These are phyloP conservation scores for Puccinia polysora DNA, from an alignment of 1,284 basidiomycete species.

Conservation along the genomic window DNA sequence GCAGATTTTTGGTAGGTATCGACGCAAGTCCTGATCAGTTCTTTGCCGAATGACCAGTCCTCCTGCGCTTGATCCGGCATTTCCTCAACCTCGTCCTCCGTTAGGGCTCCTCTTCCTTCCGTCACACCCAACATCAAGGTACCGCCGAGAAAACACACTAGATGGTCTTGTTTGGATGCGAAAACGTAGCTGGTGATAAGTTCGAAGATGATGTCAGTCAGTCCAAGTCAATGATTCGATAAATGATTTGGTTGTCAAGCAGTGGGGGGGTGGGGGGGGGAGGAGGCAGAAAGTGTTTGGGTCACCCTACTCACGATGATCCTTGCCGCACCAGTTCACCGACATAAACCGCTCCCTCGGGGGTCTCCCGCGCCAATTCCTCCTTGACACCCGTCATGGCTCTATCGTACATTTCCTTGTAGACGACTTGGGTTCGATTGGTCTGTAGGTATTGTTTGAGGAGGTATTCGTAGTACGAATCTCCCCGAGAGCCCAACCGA, in stretches of 20 bases:
- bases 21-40: conserved; percentile 78
- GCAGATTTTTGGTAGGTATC: conserved; percentile 71
- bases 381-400: conserved; percentile 76
- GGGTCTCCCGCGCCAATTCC: conserved; percentile 62
- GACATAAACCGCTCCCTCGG: conserved; percentile 67
- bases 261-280: too few relatives aligned
- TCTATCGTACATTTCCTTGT: conserved; percentile 79
- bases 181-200: conserved; percentile 51
- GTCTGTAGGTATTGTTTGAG: conserved; percentile 59
- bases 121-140: conserved; percentile 84
- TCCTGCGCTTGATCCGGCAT: conserved; percentile 62
- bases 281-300: too few relatives aligned
- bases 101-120: conserved; percentile 61
- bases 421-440: conserved; percentile 72
- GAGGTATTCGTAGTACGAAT: conserved; percentile 92
- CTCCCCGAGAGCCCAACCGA: conserved; percentile 82
- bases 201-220: not conserved
- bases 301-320: conserved; percentile 47
- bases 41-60: conserved; percentile 76
- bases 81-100: conserved; percentile 62
- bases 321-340: conserved; percentile 63
- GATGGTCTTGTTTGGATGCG: conserved; percentile 85
- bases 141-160: conserved; percentile 90
- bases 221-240: too few relatives aligned
- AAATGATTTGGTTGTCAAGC: too few relatives aligned